Evolutionary conservation across 805 yeast species (phyloP).

Genomic region (Scheffersomyces coipomensis): DNA sequence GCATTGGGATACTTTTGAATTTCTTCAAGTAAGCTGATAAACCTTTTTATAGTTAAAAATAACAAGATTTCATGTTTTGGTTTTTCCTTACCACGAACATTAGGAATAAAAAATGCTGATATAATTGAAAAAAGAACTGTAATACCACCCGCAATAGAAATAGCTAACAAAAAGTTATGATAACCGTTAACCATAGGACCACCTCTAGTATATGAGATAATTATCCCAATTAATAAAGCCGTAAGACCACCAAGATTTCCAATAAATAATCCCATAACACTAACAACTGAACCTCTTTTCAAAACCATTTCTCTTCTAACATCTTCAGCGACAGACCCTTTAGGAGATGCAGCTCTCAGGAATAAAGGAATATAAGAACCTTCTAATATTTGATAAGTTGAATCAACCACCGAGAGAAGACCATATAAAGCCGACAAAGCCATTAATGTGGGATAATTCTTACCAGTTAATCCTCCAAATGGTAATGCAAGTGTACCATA

Average conservation of each 20-base stretch:
- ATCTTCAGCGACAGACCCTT: slow-evolving; percentile 17
- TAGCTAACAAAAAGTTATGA: slow-evolving; percentile 34
- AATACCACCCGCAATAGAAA: slow-evolving; percentile 36
- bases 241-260: slow-evolving; percentile 38
- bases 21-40: slow-evolving; percentile 17
- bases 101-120: slow-evolving; percentile 28
- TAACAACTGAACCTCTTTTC: slow-evolving; percentile 31
- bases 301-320: slow-evolving; percentile 20
- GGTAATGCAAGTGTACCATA: slow-evolving; percentile 37
- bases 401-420: slow-evolving; percentile 24
- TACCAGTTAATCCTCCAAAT: slow-evolving; percentile 26
- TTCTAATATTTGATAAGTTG: slow-evolving; percentile 35
- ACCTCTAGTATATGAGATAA: slow-evolving; percentile 29
- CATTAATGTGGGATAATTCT: slow-evolving; percentile 16
- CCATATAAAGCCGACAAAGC: slow-evolving; percentile 28
- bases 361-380: slow-evolving; percentile 40
- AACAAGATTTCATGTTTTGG: slow-evolving; percentile 24
- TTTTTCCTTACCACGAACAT: slow-evolving; percentile 20
- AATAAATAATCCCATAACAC: slow-evolving; percentile 34
- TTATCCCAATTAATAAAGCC: slow-evolving; percentile 35
- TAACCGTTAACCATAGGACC: slow-evolving; percentile 23
- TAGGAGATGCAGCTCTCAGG: slow-evolving; percentile 28
- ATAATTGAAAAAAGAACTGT: slow-evolving; percentile 24
- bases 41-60: slow-evolving; percentile 24
- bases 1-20: slow-evolving; percentile 32